These are phyloP conservation scores for Saccharomycopsis crataegensis DNA, from an alignment of 1,139 yeast genomes.

Conservation along the genomic window DNA sequence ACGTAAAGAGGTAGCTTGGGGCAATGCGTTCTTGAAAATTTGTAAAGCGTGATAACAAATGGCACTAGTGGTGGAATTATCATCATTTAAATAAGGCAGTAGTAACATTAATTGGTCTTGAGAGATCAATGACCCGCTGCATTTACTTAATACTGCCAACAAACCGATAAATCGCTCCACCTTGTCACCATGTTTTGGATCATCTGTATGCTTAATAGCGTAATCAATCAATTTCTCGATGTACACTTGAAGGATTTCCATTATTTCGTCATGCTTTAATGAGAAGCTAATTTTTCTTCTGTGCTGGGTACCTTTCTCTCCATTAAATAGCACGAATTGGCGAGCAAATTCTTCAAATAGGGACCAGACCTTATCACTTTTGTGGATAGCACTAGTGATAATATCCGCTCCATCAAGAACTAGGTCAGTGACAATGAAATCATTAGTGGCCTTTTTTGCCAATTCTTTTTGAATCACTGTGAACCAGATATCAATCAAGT, in stretches of 20 bases:
- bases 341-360: slow-evolving; percentile 40
- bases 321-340: slow-evolving; percentile 32
- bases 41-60: slow-evolving; percentile 42
- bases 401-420: slow-evolving; percentile 22
- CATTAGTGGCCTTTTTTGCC: slow-evolving; percentile 21
- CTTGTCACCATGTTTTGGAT: slow-evolving; percentile 27
- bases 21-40: slow-evolving; percentile 45
- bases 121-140: slow-evolving; percentile 43
- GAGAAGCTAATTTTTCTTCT: slow-evolving; percentile 11
- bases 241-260: slow-evolving; percentile 23
- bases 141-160: slow-evolving; percentile 45
- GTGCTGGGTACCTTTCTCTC: slow-evolving; percentile 12
- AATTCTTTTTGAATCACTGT: slow-evolving; percentile 21
- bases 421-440: slow-evolving; percentile 19
- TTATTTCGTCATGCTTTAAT: slow-evolving; percentile 16
- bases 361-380: slow-evolving; percentile 32
- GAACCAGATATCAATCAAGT: slow-evolving; percentile 43
- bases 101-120: slow-evolving; percentile 60
- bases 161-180: slow-evolving; percentile 38
- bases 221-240: slow-evolving; percentile 25
- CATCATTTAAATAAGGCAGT: slow-evolving; percentile 52
- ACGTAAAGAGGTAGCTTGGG: slow-evolving; percentile 38
- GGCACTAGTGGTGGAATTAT: slow-evolving; percentile 31
- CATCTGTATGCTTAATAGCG: slow-evolving; percentile 26
- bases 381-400: slow-evolving; percentile 29